phyloP scores from a whole-genome alignment of 441 rosid species.

The Erodium chrysanthum region DNA sequence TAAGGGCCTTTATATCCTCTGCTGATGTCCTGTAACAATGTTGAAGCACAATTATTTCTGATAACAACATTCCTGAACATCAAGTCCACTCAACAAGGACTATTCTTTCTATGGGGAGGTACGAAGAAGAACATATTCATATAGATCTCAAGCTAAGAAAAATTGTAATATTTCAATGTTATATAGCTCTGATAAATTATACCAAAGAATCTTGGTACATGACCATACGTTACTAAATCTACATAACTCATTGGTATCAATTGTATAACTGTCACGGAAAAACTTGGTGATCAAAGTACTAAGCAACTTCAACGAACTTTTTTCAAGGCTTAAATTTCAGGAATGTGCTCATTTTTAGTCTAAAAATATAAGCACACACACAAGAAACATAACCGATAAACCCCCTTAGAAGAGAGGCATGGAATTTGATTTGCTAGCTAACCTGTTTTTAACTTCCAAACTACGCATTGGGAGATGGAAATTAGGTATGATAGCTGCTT shows the following conservation, averaged over 20 bases:
- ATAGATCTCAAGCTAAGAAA: neutral
- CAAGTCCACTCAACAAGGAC: neutral
- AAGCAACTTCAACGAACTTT: no score
- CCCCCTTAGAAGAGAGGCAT: neutral
- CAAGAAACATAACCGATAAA: neutral
- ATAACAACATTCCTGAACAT: neutral
- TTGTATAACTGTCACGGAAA: no score
- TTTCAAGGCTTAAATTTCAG: no score
- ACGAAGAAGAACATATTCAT: neutral
- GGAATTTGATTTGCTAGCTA: neutral
- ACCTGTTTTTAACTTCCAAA: slow-evolving; percentile 76
- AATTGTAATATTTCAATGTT: neutral
- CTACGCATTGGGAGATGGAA: slow-evolving; percentile 85
- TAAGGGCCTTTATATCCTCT: slow-evolving; percentile 56
- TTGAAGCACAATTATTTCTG: slow-evolving; percentile 1
- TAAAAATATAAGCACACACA: neutral
- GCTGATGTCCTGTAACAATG: slow-evolving; percentile 45
- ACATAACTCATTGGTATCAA: neutral
- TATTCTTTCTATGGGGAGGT: neutral
- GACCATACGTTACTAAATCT: no score
- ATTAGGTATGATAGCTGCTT: slow-evolving; percentile 59
- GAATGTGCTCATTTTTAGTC: no score
- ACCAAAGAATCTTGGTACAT: neutral
- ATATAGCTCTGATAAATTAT: neutral
- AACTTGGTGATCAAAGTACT: no score